These are phyloP conservation scores for Aspergillus tamarii DNA, from an alignment of 2,329 filamentous ascomycete genomes.

Conservation along the genomic window DNA sequence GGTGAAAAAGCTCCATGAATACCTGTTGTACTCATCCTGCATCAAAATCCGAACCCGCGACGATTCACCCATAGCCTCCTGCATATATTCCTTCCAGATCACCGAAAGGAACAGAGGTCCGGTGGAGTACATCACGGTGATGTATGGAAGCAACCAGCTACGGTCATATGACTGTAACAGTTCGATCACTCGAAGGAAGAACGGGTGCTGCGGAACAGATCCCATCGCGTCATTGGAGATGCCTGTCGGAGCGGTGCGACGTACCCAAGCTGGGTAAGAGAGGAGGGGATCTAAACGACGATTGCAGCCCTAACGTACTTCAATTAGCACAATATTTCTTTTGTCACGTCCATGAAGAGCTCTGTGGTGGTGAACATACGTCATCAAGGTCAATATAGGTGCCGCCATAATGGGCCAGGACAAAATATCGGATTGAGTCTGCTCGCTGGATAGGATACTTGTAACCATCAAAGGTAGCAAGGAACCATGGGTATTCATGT, in stretches of 20 bases:
- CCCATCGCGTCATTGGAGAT: slow-evolving; percentile 84
- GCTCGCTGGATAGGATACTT: slow-evolving; percentile 75
- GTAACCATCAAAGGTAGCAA: slow-evolving; percentile 74
- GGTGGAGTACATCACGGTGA: slow-evolving; percentile 78
- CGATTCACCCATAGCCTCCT: slow-evolving; percentile 44
- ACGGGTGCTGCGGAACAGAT: slow-evolving; percentile 70
- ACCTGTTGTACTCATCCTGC: slow-evolving; percentile 69
- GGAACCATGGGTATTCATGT: slow-evolving; percentile 75
- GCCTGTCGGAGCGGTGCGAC: slow-evolving; percentile 73
- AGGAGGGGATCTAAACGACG: slow-evolving; percentile 69
- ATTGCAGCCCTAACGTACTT: slow-evolving; percentile 62
- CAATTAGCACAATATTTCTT: slow-evolving; percentile 15
- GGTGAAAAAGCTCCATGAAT: slow-evolving; percentile 73
- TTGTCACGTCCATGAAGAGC: background rate
- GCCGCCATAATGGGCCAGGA: slow-evolving; percentile 75
- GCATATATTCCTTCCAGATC: slow-evolving; percentile 74
- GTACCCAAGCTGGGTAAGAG: slow-evolving; percentile 70
- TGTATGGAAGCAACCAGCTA: slow-evolving; percentile 71
- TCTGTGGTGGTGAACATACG: slow-evolving; percentile 43
- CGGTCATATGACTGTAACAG: slow-evolving; percentile 68
- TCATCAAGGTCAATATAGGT: slow-evolving; percentile 82
- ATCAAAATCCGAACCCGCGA: slow-evolving; percentile 69
- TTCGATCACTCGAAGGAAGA: slow-evolving; percentile 72
- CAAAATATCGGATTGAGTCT: slow-evolving; percentile 78
- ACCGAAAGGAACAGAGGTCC: slow-evolving; percentile 76